These are phyloP conservation scores for Chalciporus piperatus DNA, from an alignment of 768 basidiomycete species.

Conservation along the genomic window DNA sequence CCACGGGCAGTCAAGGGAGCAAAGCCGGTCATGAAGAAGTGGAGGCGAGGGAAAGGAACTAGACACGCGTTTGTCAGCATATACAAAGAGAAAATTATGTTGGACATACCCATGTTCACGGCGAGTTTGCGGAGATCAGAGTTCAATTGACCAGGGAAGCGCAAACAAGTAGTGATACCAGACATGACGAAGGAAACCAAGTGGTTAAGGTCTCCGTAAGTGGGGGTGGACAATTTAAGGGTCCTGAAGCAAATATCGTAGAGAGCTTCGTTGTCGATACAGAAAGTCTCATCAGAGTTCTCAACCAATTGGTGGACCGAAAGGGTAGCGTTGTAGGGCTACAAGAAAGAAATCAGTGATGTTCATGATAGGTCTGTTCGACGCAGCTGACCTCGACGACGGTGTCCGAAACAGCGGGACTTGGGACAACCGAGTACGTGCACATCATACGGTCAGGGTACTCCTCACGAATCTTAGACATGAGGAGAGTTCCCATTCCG, in stretches of 20 bases:
- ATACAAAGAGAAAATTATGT: neutral
- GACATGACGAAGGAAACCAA: constrained; percentile 98
- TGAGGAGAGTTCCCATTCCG: constrained; percentile 98
- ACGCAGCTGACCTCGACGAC: constrained; percentile 76
- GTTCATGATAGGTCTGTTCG: neutral
- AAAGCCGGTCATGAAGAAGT: constrained; percentile 99
- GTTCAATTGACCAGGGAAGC: constrained; percentile 99
- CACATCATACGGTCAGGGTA: constrained; percentile 99
- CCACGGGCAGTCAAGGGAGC: constrained; percentile 94
- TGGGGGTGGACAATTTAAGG: constrained; percentile 91
- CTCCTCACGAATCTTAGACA: constrained; percentile 99
- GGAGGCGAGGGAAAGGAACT: constrained; percentile 99
- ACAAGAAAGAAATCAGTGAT: constrained; percentile 1
- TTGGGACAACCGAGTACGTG: constrained; percentile 98
- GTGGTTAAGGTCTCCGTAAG: constrained; percentile 97
- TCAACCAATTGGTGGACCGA: constrained; percentile 99
- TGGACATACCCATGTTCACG: constrained; percentile 92
- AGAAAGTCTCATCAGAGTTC: constrained; percentile 99
- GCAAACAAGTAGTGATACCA: constrained; percentile 96
- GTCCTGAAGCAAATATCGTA: constrained; percentile 99
- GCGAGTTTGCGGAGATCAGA: constrained; percentile 97
- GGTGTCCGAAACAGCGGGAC: constrained; percentile 97
- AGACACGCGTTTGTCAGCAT: constrained; percentile 5
- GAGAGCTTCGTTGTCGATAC: constrained; percentile 98
- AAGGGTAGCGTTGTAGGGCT: constrained; percentile 98